Evolutionary conservation across 2,329 filamentous ascomycete species (phyloP).

Genomic region (Macrophomina phaseolina): DNA sequence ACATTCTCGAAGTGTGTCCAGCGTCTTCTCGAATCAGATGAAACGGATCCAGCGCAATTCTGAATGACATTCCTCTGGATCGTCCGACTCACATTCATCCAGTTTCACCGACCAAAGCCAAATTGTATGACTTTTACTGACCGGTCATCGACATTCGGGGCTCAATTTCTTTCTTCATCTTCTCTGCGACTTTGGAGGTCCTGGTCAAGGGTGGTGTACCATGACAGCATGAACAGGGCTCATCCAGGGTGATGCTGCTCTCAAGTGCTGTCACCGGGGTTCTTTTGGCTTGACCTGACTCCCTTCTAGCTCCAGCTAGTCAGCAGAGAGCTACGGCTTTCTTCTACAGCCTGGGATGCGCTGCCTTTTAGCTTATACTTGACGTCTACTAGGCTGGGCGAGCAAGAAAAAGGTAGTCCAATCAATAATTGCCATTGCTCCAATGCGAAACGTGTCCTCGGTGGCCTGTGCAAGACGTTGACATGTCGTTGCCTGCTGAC

Average conservation of each 20-base stretch:
- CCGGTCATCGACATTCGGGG: not conserved
- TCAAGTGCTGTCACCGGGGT: not conserved
- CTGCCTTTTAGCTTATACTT: not conserved
- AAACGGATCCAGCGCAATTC: slow-evolving; percentile 6
- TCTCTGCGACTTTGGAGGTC: not conserved
- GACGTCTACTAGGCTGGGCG: not conserved
- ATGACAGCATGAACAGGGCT: not conserved
- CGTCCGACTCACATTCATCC: not conserved
- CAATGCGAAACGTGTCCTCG: slow-evolving; percentile 14
- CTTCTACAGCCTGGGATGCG: not conserved
- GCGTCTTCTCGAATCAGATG: not conserved
- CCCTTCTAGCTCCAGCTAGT: not conserved
- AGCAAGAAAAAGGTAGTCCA: not conserved
- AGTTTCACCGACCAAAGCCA: not conserved
- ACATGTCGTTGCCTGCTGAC: slow-evolving; percentile 16
- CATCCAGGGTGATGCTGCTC: not conserved
- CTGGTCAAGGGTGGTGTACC: not conserved
- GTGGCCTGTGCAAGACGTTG: not conserved
- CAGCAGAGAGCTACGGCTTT: not conserved
- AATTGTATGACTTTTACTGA: not conserved
- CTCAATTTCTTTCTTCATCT: not conserved
- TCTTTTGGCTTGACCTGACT: not conserved
- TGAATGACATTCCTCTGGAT: not conserved
- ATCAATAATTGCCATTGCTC: not conserved
- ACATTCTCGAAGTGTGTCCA: not conserved